Conservation (phyloP, 192 early-diverging fungal species). For the Chytriomyces confervae region DNA sequence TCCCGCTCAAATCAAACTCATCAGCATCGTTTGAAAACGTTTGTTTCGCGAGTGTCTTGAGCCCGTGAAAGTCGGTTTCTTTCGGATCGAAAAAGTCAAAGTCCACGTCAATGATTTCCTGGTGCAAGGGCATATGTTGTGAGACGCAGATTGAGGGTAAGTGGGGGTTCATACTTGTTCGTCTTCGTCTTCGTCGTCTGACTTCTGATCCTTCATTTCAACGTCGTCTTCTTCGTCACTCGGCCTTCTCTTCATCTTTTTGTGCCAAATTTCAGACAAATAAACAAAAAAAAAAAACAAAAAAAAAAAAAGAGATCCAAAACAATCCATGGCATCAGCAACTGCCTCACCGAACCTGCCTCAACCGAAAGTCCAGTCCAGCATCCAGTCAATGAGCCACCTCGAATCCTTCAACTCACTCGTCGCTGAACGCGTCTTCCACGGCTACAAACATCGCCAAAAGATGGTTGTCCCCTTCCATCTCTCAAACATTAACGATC, state of each 20-base stretch:
- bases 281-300: conserved; percentile 24
- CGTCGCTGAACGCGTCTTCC: conserved; percentile 29
- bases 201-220: not conserved
- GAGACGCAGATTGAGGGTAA: not conserved
- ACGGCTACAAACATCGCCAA: conserved; percentile 15
- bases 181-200: conserved; percentile 14
- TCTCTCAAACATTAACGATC: conserved; percentile 18
- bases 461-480: conserved; percentile 32
- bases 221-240: conserved; percentile 20
- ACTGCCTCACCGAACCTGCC: not conserved
- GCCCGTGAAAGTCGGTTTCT: conserved; percentile 85
- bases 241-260: conserved; percentile 5
- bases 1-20: conserved; percentile 70
- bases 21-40: conserved; percentile 83
- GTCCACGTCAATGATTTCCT: conserved; percentile 78
- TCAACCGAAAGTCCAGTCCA: not conserved
- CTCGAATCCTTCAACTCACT: conserved; percentile 23
- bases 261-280: not conserved
- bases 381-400: not conserved
- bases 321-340: not conserved
- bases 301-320: conserved; percentile 10
- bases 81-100: conserved; percentile 96
- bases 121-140: not conserved
- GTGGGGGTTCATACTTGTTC: not conserved
- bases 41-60: conserved; percentile 84